Evolutionary conservation across 805 yeast genomes (phyloP), one percentile per base, ranked within the genome.

Genomic region (Sungouiella blattae): DNA sequence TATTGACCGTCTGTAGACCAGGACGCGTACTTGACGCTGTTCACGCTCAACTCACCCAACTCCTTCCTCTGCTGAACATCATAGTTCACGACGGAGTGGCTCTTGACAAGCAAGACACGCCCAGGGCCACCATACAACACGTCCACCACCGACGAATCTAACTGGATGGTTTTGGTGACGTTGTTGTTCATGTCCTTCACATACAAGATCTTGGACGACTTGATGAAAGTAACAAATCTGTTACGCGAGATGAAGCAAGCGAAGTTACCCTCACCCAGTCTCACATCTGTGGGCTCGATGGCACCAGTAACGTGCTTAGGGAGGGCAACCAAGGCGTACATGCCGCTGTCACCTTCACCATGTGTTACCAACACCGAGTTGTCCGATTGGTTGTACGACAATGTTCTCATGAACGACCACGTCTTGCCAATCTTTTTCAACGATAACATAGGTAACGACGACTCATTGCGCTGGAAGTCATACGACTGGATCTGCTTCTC

Each of bases 181-280:
- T 83, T 71, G 62, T 89, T 87, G 47, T 75, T 79, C 56, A 89
- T 71, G 57, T 89, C 96, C 60, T 84, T 83, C 35, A 93, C 83
- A 47, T 84, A 86, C 48, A 93, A 72, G n/a, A 77, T 65, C 50
- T 79, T 79, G 11, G 78, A 57, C 9, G 77, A 52, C 54, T 79
- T 82, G 37, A 77, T 67, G 58, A 83, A 86, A 21, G 85, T 86
- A 37, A 86, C 94, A 62, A 87, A 93, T 64, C 98, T 75, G 67
- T 93, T 93, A 60, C 98, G 83, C 11, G 97, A 88, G 50, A 94
- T 87, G 60, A 93, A 93, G 41, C 83, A 71, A 11, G 98, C 98
- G 60, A 78, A 79, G 52, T 77, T 78, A 25, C 93, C 96, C 36
- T 78, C 77, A 34, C 96, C 97, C 52, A 77, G 79, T 40, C 83